Conservation (phyloP, 805 yeast genomes). For the Cyberlindnera xishuangbannaensis region DNA sequence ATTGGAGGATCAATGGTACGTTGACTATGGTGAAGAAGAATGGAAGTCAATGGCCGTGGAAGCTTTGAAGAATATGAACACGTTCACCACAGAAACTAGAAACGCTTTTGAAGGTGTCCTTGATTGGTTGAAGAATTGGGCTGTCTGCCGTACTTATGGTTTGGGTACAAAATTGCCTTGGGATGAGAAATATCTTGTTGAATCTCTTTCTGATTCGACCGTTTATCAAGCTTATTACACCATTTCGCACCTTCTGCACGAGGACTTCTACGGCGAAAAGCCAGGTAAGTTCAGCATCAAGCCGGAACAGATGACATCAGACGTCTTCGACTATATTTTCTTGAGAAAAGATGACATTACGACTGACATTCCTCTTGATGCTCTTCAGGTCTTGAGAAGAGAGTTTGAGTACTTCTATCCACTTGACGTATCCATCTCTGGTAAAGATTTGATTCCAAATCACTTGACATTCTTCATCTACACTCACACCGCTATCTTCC, state of each 20-base stretch:
- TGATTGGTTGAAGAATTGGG: constrained; percentile 98
- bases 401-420: constrained; percentile 98
- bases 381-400: constrained; percentile 72
- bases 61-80: constrained; percentile 69
- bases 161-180: constrained; percentile 93
- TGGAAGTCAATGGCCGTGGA: constrained; percentile 84
- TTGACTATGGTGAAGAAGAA: constrained; percentile 86
- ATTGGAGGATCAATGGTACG: constrained; percentile 99
- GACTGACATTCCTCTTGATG: constrained; percentile 55
- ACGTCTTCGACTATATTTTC: constrained; percentile 89
- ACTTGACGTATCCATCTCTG: constrained; percentile 84
- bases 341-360: constrained; percentile 41
- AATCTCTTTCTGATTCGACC: constrained; percentile 93
- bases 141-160: constrained; percentile 94
- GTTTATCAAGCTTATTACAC: constrained; percentile 94
- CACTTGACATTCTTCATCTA: constrained; percentile 95
- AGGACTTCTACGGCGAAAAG: constrained; percentile 76
- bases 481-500: constrained; percentile 89
- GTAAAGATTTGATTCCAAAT: constrained; percentile 95
- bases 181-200: constrained; percentile 92
- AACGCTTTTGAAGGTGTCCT: constrained; percentile 91
- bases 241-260: constrained; percentile 76
- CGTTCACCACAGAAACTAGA: constrained; percentile 76
- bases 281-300: constrained; percentile 68
- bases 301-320: constrained; percentile 86